Base-by-base conservation (phyloP, 768 basidiomycete species). In the Mrakia frigida region DNA sequence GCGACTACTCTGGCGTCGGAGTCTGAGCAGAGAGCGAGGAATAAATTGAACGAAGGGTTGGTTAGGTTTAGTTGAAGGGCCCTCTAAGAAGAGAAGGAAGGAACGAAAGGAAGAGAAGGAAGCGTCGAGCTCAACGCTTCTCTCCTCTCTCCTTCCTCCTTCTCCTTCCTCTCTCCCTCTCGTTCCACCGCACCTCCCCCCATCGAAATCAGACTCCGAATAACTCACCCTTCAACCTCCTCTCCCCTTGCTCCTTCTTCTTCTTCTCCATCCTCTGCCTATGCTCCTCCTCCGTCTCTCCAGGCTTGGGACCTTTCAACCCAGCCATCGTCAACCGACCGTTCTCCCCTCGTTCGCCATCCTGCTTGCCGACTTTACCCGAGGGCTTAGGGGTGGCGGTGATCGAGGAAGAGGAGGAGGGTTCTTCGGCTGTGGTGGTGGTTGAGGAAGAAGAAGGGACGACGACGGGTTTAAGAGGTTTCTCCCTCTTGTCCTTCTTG, bases 191-290 rank as follows among this genome's bases (percentile, higher is more conserved):
- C 5, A 31, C 61, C 61, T 6, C 18, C 31, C 14, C 16, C 6
- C 35, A 33, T 23, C n/a, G 31, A n/a, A 11, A 61, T 5, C 5
- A 61, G 28, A 23, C 16, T 21, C 5, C 7, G 69, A 81, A 82
- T 39, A 75, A 39, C 77, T 83, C 82, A 79, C 79, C 80, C 71
- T 79, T 82, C 60, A 80, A 21, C 60, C 77, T 65, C 77, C 77
- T 65, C 79, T 76, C 50, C 79, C 80, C 73, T 25, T 56, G 73
- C 1, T 67, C 77, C 33, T 70, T 56, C 37, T 59, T 37, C 37
- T 59, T 70, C 43, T 46, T 53, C 6, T 23, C 56, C 73, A 78
- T 68, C 59, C 77, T 68, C 3, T 46, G 59, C 59, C 43, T 39
- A 41, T 78, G 72, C 56, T 73, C 77, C 6, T 18, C 16, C 46